A percentile compares a stretch with the other conserved stretches of the same genome.
Conservation (phyloP, 164 flowering plant species). For the Chimonanthus salicifolius region DNA sequence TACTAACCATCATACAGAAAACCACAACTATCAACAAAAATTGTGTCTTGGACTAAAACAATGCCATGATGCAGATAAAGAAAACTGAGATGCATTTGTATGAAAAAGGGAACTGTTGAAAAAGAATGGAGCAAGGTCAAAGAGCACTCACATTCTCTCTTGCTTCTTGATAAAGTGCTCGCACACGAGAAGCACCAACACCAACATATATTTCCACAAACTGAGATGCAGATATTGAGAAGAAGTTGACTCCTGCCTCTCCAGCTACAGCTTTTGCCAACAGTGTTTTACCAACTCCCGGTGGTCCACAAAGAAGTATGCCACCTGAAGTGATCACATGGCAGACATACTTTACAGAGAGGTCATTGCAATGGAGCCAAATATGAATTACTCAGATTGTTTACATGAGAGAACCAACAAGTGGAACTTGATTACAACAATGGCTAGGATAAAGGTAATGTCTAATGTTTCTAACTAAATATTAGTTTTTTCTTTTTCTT, state of each 20-base stretch:
- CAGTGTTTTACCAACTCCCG: conserved; percentile 95
- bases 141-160: conserved; percentile 60
- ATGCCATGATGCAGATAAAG: neutral
- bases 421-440: no score
- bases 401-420: no score
- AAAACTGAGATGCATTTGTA: neutral
- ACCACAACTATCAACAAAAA: no score
- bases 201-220: conserved; percentile 99
- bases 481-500: no score
- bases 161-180: conserved; percentile 94
- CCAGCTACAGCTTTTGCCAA: conserved; percentile 98
- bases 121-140: neutral
- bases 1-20: no score
- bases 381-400: no score
- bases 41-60: neutral
- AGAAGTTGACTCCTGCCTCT: conserved; percentile 98
- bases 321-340: conserved; percentile 54
- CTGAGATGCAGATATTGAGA: conserved; percentile 97
- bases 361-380: neutral
- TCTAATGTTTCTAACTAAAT: no score
- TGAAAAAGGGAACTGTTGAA: neutral
- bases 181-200: conserved; percentile 97
- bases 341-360: neutral
- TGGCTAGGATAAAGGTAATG: no score
- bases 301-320: conserved; percentile 96